Conservation (phyloP, 2,329 filamentous ascomycete genomes). For the Sphaceloma murrayae region DNA sequence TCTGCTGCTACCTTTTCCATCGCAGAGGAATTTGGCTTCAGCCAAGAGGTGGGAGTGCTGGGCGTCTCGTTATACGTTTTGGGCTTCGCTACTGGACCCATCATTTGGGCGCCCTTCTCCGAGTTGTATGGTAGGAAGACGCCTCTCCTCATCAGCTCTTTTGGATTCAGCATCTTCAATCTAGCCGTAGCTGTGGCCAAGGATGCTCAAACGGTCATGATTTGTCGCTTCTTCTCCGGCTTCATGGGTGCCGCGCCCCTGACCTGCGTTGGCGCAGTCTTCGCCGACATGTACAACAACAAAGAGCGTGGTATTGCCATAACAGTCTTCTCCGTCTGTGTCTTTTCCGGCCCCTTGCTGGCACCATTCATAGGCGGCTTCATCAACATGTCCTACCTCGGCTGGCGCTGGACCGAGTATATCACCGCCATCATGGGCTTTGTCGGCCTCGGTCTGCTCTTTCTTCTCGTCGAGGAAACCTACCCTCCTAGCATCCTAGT, state of each 20-base stretch:
- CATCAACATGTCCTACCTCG: conserved; percentile 27
- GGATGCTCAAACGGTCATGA: conserved; percentile 32
- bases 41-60: conserved; percentile 30
- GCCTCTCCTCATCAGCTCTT: conserved; percentile 27
- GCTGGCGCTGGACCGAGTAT: conserved; percentile 45
- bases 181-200: conserved; percentile 36
- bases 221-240: conserved; percentile 32
- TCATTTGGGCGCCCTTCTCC: conserved; percentile 43
- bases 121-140: conserved; percentile 31
- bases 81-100: conserved; percentile 30
- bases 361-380: conserved; percentile 29
- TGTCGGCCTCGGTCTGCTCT: conserved; percentile 37
- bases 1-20: conserved; percentile 36
- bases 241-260: conserved; percentile 33
- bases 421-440: conserved; percentile 50
- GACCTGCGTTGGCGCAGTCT: conserved; percentile 42
- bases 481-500: conserved; percentile 51
- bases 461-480: conserved; percentile 48
- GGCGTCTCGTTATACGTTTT: conserved; percentile 33
- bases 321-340: conserved; percentile 30
- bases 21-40: conserved; percentile 35
- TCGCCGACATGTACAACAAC: conserved; percentile 49
- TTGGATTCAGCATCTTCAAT: conserved; percentile 37
- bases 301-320: conserved; percentile 26
- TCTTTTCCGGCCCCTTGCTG: conserved; percentile 29